Evolutionary conservation across 2,329 filamentous ascomycete species (phyloP), one percentile per base, ranked within the genome.

Genomic region (Trichoderma sp.): DNA sequence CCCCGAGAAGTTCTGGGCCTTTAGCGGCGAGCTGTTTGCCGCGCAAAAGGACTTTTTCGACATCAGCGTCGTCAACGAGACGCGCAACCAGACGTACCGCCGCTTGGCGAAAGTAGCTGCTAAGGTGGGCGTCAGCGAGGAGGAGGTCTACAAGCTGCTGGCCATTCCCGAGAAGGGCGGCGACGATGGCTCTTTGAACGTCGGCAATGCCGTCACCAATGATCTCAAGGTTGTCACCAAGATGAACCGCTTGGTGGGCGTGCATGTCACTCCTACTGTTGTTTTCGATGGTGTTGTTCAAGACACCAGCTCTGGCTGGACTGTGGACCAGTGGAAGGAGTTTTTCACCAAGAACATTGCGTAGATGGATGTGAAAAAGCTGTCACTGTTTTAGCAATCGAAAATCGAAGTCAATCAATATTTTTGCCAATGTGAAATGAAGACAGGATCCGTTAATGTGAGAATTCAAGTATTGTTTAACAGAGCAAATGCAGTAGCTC

Each of bases 201-300:
- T 79, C 9, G 95, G 95, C 0, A 98, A 98, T 80, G 84, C 85
- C 71, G 91, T 97, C 66, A 98, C 95, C 28, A 88, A 92, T 79
- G 94, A 97, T 80, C 81, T 98, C 70, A 98, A 97, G 85, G 82
- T 93, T 63, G 84, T 95, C 77, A 89, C 95, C 73, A 97, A 95
- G 87, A 91, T 91, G 80, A 88, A 93, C 77, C 85, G 95, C 57
- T 82, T 96, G 75, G 88, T 93, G 9, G 92, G 95, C 13, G 89
- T 97, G 57, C 95, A 98, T 84, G 93, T 98, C 53, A 95, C 93
- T 55, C 95, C 95, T 2, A 98, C 95, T 0, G 94, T 95, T 23
- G 86, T 97, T 64, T 95, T 97, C 80, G 90, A 98, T 81, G 94
- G 95, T 0, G 88, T 97, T 28, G 91, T 97, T 64, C 92, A 93